Conservation (phyloP, 805 yeast species). For the Lachancea lanzarotensis region DNA sequence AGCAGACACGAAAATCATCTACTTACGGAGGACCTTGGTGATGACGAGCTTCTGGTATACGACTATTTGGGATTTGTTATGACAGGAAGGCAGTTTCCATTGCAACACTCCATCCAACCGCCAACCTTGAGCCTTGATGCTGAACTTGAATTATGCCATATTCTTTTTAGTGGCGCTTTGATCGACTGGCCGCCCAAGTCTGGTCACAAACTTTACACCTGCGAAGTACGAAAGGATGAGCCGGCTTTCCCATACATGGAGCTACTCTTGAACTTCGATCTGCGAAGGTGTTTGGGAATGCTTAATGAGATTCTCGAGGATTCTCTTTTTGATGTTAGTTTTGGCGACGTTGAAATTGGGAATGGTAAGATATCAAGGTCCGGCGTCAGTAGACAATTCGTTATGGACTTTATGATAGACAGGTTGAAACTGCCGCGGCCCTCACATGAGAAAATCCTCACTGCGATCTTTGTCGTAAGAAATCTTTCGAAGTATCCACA, state of each 20-base stretch:
- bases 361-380: not conserved
- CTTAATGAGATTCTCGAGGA: constrained; percentile 84
- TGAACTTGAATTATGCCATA: constrained; percentile 46
- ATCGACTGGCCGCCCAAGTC: constrained; percentile 41
- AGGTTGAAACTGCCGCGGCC: constrained; percentile 35
- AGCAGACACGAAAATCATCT: constrained; percentile 13
- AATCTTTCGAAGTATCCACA: constrained; percentile 83
- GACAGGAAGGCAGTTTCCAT: constrained; percentile 79
- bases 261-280: constrained; percentile 46
- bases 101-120: constrained; percentile 43
- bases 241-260: constrained; percentile 68
- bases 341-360: constrained; percentile 10
- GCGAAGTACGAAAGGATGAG: constrained; percentile 31
- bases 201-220: constrained; percentile 32
- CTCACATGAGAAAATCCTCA: constrained; percentile 28
- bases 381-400: constrained; percentile 60
- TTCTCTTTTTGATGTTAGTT: constrained; percentile 59
- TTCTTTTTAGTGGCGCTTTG: constrained; percentile 53
- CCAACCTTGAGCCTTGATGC: constrained; percentile 34
- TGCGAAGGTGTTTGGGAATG: constrained; percentile 55
- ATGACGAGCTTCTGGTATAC: constrained; percentile 33
- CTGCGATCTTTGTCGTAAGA: constrained; percentile 69
- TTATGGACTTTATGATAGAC: constrained; percentile 65
- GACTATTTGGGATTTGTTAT: constrained; percentile 62
- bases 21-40: constrained; percentile 11